Evolutionary conservation across 1,284 basidiomycete genomes (phyloP).

Genomic region (Puccinia coronata): DNA sequence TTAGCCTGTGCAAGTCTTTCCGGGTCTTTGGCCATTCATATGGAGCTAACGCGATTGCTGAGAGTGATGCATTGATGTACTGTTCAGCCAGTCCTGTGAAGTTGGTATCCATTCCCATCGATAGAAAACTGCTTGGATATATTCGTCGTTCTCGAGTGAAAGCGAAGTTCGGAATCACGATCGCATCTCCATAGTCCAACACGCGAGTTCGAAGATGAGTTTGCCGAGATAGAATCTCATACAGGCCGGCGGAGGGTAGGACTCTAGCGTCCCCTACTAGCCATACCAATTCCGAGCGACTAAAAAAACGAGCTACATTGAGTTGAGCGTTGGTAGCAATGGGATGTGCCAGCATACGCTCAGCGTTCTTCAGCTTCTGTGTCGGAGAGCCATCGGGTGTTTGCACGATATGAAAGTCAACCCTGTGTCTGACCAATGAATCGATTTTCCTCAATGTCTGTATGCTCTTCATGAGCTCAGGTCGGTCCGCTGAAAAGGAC

Average conservation of each 20-base stretch:
- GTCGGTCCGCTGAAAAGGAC: slow-evolving; percentile 51
- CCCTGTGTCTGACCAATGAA: slow-evolving; percentile 52
- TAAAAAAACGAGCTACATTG: slow-evolving; percentile 57
- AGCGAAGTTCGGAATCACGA: slow-evolving; percentile 56
- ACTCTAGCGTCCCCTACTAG: slow-evolving; percentile 55
- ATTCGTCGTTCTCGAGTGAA: slow-evolving; percentile 49
- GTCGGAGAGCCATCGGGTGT: slow-evolving; percentile 50
- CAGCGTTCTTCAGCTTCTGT: slow-evolving; percentile 52
- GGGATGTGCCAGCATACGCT: slow-evolving; percentile 55
- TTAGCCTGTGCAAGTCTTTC: slow-evolving; percentile 52
- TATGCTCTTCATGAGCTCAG: slow-evolving; percentile 28
- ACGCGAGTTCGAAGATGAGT: slow-evolving; percentile 52
- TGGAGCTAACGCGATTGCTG: slow-evolving; percentile 52
- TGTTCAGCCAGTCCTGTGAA: slow-evolving; percentile 51
- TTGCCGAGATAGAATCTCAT: slow-evolving; percentile 49
- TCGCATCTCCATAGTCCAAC: slow-evolving; percentile 54
- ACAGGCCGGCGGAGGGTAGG: slow-evolving; percentile 52
- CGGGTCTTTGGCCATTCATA: slow-evolving; percentile 55
- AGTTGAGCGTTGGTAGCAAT: slow-evolving; percentile 56
- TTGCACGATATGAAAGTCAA: slow-evolving; percentile 56
- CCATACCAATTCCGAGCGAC: slow-evolving; percentile 56
- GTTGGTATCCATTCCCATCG: slow-evolving; percentile 51
- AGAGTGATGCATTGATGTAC: slow-evolving; percentile 51
- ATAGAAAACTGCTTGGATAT: slow-evolving; percentile 29
- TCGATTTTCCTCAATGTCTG: slow-evolving; percentile 52